A percentile compares a stretch with the other conserved stretches of the same genome.
Conservation (phyloP, 1,284 basidiomycete species). For the Xerocomus amazonicus region DNA sequence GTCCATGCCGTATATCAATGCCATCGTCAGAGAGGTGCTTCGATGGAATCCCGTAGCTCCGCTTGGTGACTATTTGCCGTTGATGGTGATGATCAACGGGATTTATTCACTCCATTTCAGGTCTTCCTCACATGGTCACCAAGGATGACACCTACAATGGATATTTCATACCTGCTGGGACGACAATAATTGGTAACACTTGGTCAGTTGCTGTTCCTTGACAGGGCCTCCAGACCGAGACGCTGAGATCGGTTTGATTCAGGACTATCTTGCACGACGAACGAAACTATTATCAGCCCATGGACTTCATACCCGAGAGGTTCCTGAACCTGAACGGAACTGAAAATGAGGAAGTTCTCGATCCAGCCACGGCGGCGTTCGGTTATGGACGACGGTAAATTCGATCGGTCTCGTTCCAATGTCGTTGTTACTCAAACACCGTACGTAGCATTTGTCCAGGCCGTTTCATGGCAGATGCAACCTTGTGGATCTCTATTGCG, state of each 20-base stretch:
- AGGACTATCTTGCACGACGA: slow-evolving; percentile 51
- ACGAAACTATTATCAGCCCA: slow-evolving; percentile 38
- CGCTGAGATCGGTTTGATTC: slow-evolving; percentile 6
- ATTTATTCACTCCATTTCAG: slow-evolving; percentile 25
- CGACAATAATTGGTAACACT: slow-evolving; percentile 36
- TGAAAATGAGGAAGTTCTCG: slow-evolving; percentile 34
- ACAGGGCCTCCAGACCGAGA: not conserved
- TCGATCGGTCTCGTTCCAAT: not conserved
- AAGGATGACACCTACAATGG: slow-evolving; percentile 37
- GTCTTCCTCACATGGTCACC: slow-evolving; percentile 44
- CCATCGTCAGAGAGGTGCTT: slow-evolving; percentile 48
- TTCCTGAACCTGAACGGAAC: slow-evolving; percentile 36
- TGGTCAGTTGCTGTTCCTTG: slow-evolving; percentile 32
- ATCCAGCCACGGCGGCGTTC: slow-evolving; percentile 43
- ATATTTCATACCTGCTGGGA: slow-evolving; percentile 42
- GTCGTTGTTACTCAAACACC: not conserved
- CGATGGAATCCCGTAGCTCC: slow-evolving; percentile 53
- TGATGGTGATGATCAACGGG: slow-evolving; percentile 8
- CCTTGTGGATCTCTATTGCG: slow-evolving; percentile 50
- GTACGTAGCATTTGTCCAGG: slow-evolving; percentile 46
- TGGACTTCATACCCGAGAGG: slow-evolving; percentile 43
- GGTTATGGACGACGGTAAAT: slow-evolving; percentile 45
- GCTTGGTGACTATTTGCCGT: slow-evolving; percentile 35
- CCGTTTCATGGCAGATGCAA: slow-evolving; percentile 45
- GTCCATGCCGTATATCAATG: slow-evolving; percentile 42